Percentiles rank a stretch among this genome's conserved stretches.
Evolutionary conservation across 495 filamentous ascomycete species (phyloP).

Genomic region (Clohesyomyces aquaticus): DNA sequence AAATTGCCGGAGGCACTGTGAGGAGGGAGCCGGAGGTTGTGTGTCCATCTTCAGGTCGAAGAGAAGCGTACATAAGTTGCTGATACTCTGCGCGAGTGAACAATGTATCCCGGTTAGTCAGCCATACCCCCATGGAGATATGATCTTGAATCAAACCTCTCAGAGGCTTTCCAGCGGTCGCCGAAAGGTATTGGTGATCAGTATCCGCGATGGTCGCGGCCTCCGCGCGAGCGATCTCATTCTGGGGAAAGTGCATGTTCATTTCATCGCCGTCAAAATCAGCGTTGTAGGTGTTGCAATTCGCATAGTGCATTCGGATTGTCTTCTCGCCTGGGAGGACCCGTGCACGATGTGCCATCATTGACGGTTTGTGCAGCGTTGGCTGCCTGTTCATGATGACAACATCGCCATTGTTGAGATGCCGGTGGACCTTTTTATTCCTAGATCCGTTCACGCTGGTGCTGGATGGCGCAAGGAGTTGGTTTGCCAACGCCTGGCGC

Average conservation of each 20-base stretch:
- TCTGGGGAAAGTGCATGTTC: constrained; percentile 99
- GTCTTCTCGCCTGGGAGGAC: constrained; percentile 94
- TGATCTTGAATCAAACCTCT: constrained; percentile 99
- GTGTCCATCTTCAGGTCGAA: constrained; percentile 87
- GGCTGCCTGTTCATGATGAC: constrained; percentile 99
- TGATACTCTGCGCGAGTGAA: constrained; percentile 89
- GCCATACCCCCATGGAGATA: constrained; percentile 87
- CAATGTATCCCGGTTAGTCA: constrained; percentile 92
- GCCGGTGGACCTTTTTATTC: constrained; percentile 96
- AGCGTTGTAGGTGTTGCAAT: constrained; percentile 99
- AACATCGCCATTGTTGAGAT: constrained; percentile 93
- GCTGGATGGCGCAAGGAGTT: constrained; percentile 85
- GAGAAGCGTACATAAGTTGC: constrained; percentile 83
- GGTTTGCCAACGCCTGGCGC: constrained; percentile 82
- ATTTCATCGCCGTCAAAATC: constrained; percentile 99
- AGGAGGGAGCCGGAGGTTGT: constrained; percentile 72
- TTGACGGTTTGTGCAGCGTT: constrained; percentile 99
- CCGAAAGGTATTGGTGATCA: constrained; percentile 94
- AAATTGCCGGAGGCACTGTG: constrained; percentile 75
- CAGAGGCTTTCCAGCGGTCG: constrained; percentile 90
- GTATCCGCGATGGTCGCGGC: constrained; percentile 91
- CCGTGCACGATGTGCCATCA: constrained; percentile 95
- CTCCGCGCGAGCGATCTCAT: constrained; percentile 89
- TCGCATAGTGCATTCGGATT: constrained; percentile 99
- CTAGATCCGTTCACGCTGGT: constrained; percentile 72